These are phyloP conservation scores for Quercus variabilis DNA, from an alignment of 306 rosid genomes.

Conservation along the genomic window DNA sequence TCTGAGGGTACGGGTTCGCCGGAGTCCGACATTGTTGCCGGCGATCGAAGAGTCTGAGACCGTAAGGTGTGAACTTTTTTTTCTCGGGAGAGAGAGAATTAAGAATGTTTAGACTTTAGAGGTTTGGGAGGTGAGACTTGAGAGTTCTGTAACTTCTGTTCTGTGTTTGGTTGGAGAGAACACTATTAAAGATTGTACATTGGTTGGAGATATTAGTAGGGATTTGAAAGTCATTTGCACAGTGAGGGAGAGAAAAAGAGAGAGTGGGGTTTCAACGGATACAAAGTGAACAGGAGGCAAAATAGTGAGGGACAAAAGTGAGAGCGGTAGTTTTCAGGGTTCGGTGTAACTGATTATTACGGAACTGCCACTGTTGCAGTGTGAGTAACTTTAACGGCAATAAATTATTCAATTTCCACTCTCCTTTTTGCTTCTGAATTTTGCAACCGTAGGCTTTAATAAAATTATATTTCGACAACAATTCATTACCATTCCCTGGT, in stretches of 20 bases:
- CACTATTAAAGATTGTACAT: neutral
- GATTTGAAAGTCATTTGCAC: conserved; percentile 10
- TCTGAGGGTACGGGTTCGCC: conserved; percentile 20
- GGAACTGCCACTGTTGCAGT: conserved; percentile 9
- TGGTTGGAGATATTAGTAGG: neutral
- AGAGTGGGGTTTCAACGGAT: conserved; percentile 57
- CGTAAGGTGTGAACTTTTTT: neutral
- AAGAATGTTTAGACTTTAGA: neutral
- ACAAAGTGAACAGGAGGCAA: conserved; percentile 23
- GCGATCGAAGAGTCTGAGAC: neutral
- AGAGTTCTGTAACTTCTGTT: neutral
- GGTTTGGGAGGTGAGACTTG: neutral
- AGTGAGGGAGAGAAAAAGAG: neutral
- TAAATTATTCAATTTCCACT: too few species aligned
- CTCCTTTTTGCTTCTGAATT: too few species aligned
- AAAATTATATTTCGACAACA: too few species aligned
- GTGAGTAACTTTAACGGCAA: too few species aligned
- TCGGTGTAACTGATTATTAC: conserved; percentile 22
- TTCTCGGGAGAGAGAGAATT: neutral
- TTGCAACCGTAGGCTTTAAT: too few species aligned
- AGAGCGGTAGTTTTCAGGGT: conserved; percentile 24
- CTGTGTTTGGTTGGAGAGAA: conserved; percentile 31
- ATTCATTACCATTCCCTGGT: too few species aligned
- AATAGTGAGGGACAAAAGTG: neutral
- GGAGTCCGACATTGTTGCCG: conserved; percentile 53